Conservation (phyloP, 208 protist genomes). For the Vickermania ingenoplastis region DNA sequence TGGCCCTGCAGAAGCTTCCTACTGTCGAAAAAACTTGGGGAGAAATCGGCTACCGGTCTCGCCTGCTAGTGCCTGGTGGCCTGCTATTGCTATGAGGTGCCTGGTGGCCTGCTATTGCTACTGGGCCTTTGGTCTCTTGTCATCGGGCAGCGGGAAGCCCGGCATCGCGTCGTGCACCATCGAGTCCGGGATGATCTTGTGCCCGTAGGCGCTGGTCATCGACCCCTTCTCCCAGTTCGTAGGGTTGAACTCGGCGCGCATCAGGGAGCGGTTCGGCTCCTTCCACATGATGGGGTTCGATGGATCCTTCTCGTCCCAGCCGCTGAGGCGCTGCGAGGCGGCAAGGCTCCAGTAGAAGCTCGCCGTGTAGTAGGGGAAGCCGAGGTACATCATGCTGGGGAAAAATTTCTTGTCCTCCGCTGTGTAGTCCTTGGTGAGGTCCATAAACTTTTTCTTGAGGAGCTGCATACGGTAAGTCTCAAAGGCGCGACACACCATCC, state of each 20-base stretch:
- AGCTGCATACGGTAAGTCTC: slow-evolving; percentile 84
- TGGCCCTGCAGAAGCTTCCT: no score
- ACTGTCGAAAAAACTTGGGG: no score
- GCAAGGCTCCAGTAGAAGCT: slow-evolving; percentile 82
- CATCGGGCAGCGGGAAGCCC: slow-evolving; percentile 82
- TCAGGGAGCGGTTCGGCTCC: slow-evolving; percentile 83
- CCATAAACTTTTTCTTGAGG: slow-evolving; percentile 86
- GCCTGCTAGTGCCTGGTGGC: no score
- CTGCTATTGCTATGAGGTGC: slow-evolving; percentile 8
- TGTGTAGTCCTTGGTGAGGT: slow-evolving; percentile 86
- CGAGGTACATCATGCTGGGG: slow-evolving; percentile 72
- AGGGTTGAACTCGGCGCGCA: slow-evolving; percentile 81
- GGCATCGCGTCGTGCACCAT: slow-evolving; percentile 82
- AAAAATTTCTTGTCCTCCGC: slow-evolving; percentile 88
- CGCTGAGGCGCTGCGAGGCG: slow-evolving; percentile 75
- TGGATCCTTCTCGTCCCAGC: slow-evolving; percentile 84
- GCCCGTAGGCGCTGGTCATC: slow-evolving; percentile 74
- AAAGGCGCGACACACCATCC: slow-evolving; percentile 81
- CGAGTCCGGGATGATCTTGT: slow-evolving; percentile 81
- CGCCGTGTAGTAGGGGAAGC: slow-evolving; percentile 68
- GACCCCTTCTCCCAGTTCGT: slow-evolving; percentile 84
- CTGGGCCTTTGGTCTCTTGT: slow-evolving; percentile 55
- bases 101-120: slow-evolving; percentile 6
- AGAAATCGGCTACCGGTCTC: no score
- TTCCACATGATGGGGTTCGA: slow-evolving; percentile 82